phyloP scores from a whole-genome alignment of 805 yeast genomes.

The Pichia phayaonensis region DNA sequence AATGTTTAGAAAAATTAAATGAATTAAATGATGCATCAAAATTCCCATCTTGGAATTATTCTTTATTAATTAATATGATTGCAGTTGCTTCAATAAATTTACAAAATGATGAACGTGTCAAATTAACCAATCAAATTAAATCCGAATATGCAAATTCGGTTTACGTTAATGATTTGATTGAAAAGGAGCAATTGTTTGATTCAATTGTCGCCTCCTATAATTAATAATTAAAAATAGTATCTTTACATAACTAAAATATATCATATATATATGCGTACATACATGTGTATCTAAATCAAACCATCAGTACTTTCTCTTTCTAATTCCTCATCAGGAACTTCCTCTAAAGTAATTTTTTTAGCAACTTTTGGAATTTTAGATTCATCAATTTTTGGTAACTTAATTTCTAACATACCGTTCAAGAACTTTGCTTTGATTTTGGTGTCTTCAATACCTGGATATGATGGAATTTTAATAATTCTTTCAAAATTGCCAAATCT shows the following conservation, averaged over 20 bases:
- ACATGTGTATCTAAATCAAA: neutral
- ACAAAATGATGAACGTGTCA: conserved; percentile 12
- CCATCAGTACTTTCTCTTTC: conserved; percentile 17
- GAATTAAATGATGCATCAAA: neutral
- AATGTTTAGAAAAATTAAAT: conserved; percentile 38
- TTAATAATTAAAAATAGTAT: too few relatives aligned
- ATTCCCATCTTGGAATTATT: conserved; percentile 27
- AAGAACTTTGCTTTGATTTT: conserved; percentile 44
- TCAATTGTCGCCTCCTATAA: conserved; percentile 40
- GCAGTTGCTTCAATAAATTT: conserved; percentile 54
- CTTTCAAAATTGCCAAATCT: conserved; percentile 53
- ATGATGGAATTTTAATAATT: conserved; percentile 45
- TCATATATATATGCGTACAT: neutral
- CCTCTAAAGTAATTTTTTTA: conserved; percentile 22
- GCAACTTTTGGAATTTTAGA: conserved; percentile 12
- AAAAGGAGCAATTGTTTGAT: conserved; percentile 60
- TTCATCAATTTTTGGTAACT: conserved; percentile 36
- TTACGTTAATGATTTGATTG: conserved; percentile 48
- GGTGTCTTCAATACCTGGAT: conserved; percentile 46
- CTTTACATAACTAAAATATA: neutral
- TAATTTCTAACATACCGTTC: conserved; percentile 48
- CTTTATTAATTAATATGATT: conserved; percentile 57
- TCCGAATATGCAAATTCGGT: conserved; percentile 40
- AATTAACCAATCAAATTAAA: conserved; percentile 33
- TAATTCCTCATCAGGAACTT: conserved; percentile 27